Evolutionary conservation across 371 early-diverging fungal species (phyloP).

Genomic region (Rhizopus arrhizus): DNA sequence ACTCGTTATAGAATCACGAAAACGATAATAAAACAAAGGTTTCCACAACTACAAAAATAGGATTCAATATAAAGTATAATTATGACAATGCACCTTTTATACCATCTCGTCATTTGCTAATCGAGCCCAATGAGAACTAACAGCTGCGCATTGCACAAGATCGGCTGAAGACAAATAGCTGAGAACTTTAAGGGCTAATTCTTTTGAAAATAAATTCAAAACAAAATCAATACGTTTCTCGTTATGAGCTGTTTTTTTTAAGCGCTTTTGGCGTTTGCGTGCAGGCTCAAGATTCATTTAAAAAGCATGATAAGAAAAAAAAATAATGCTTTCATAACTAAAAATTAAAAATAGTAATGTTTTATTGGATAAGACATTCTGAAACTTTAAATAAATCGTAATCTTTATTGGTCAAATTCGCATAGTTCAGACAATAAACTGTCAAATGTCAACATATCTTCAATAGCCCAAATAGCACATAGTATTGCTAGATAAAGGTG

Average conservation of each 20-base stretch:
- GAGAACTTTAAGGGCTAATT: conserved; percentile 50
- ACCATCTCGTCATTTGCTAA: conserved; percentile 55
- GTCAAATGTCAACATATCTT: too few species aligned
- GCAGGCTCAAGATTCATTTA: conserved; percentile 5
- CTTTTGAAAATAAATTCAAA: conserved; percentile 40
- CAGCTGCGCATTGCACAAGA: conserved; percentile 48
- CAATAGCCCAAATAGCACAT: too few species aligned
- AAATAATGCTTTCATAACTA: conserved; percentile 2
- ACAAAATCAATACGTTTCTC: conserved; percentile 33
- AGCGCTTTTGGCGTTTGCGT: conserved; percentile 15
- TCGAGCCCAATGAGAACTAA: conserved; percentile 42
- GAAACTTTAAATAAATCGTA: background rate
- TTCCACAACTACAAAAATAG: conserved; percentile 50
- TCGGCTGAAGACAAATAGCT: conserved; percentile 43
- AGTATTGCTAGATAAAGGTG: too few species aligned
- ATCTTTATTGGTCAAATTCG: too few species aligned
- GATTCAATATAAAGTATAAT: background rate
- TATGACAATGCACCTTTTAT: background rate
- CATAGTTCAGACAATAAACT: too few species aligned
- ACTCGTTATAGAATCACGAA: conserved; percentile 20
- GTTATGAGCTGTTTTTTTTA: background rate
- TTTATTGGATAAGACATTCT: background rate
- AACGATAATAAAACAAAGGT: conserved; percentile 41
- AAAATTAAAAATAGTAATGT: background rate
- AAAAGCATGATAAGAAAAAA: conserved; percentile 2